Evolutionary conservation across 2,329 filamentous ascomycete genomes (phyloP).

Genomic region (Penicillium glabrum): DNA sequence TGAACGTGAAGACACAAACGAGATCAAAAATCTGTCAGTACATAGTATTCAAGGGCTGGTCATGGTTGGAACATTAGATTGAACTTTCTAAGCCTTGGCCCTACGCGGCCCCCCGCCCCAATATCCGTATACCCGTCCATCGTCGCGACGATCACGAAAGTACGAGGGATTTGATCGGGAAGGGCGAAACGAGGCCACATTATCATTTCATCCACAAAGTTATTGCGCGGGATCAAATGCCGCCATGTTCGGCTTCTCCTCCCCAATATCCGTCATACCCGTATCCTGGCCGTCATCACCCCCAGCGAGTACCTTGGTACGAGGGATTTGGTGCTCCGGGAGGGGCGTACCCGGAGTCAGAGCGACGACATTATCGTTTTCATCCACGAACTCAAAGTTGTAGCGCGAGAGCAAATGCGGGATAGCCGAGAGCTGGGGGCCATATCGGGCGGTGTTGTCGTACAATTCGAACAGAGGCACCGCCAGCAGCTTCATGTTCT

Average conservation of each 20-base stretch:
- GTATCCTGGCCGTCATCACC: slow-evolving; percentile 35
- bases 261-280: slow-evolving; percentile 36
- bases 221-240: slow-evolving; percentile 89
- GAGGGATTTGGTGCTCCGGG: slow-evolving; percentile 58
- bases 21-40: not conserved
- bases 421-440: slow-evolving; percentile 92
- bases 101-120: slow-evolving; percentile 20
- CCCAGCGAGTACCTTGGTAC: slow-evolving; percentile 65
- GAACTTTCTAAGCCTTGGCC: not conserved
- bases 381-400: slow-evolving; percentile 97
- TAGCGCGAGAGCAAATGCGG: slow-evolving; percentile 92
- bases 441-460: slow-evolving; percentile 93
- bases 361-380: slow-evolving; percentile 82
- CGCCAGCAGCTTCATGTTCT: slow-evolving; percentile 99
- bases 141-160: slow-evolving; percentile 62
- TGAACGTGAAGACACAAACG: not conserved
- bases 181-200: slow-evolving; percentile 76
- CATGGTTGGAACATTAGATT: slow-evolving; percentile 3
- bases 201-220: slow-evolving; percentile 92
- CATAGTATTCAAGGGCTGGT: not conserved
- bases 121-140: slow-evolving; percentile 36
- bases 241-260: slow-evolving; percentile 47
- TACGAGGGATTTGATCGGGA: slow-evolving; percentile 60
- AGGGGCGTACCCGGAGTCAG: slow-evolving; percentile 73
- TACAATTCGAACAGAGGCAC: slow-evolving; percentile 97